Evolutionary conservation across 1,284 basidiomycete genomes (phyloP).

Genomic region (Tylopilus sp.): DNA sequence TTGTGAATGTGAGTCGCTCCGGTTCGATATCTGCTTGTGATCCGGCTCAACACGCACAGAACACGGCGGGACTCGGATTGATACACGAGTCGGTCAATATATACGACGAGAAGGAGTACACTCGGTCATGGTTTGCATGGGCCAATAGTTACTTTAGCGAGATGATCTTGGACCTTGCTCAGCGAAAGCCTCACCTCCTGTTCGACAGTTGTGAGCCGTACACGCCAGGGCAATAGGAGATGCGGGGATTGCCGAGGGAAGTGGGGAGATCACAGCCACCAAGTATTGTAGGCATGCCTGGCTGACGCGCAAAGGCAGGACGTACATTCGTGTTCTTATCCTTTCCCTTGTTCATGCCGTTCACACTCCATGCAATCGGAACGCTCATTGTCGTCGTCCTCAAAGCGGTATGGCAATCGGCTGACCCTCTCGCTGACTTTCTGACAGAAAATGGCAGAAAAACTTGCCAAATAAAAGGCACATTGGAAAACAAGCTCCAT

Average conservation of each 20-base stretch:
- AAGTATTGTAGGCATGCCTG: too few species aligned
- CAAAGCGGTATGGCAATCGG: constrained; percentile 75
- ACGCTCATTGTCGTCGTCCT: constrained; percentile 94
- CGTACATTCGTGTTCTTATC: constrained; percentile 6
- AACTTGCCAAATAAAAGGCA: constrained; percentile 92
- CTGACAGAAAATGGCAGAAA: constrained; percentile 49
- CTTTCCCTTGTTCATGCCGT: constrained; percentile 41
- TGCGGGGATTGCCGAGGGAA: not conserved
- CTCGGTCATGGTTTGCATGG: constrained; percentile 81
- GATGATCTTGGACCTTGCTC: constrained; percentile 73
- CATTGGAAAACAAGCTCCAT: constrained; percentile 98
- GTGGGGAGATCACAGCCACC: constrained; percentile 23
- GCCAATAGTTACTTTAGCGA: constrained; percentile 77
- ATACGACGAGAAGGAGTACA: constrained; percentile 55
- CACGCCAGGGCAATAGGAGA: constrained; percentile 38
- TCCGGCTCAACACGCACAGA: constrained; percentile 38
- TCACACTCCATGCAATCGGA: constrained; percentile 73
- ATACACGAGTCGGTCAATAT: constrained; percentile 74
- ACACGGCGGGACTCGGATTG: constrained; percentile 68
- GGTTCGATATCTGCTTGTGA: not conserved
- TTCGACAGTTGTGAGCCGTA: constrained; percentile 54
- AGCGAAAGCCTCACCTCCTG: constrained; percentile 67
- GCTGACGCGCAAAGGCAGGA: constrained; percentile 22
- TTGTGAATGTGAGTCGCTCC: constrained; percentile 54
- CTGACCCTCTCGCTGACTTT: constrained; percentile 15